These are phyloP conservation scores for Eucalyptus paniculata DNA, from an alignment of 345 rosid species.

Conservation along the genomic window DNA sequence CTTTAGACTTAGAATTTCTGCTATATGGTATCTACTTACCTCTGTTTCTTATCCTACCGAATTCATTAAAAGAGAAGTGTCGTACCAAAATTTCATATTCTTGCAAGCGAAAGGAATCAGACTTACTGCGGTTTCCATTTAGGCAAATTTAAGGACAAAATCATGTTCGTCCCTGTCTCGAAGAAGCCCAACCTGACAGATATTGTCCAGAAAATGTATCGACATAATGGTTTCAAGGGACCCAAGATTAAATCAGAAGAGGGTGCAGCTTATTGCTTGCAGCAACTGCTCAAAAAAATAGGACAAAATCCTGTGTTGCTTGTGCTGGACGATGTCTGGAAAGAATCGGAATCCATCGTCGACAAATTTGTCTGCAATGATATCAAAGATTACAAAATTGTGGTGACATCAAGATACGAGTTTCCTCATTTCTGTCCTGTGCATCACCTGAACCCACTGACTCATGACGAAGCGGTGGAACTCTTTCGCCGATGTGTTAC, in stretches of 20 bases:
- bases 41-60: background rate
- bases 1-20: background rate
- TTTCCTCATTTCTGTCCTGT: background rate
- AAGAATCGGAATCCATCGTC: background rate
- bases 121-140: background rate
- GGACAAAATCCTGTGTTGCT: conserved; percentile 3
- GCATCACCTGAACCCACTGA: background rate
- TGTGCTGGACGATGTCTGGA: conserved; percentile 19
- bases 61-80: background rate
- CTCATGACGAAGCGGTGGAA: background rate
- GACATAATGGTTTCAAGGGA: background rate
- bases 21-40: background rate
- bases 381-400: background rate
- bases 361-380: background rate
- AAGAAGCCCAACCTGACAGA: no score
- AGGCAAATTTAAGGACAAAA: no score
- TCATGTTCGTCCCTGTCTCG: no score
- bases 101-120: background rate
- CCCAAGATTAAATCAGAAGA: background rate
- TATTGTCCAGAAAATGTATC: background rate
- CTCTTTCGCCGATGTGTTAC: background rate
- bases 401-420: conserved; percentile 4
- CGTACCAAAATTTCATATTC: background rate
- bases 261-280: background rate
- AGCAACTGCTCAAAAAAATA: background rate